phyloP scores from a whole-genome alignment of 306 rosid species.

The Vigna hirtella region DNA sequence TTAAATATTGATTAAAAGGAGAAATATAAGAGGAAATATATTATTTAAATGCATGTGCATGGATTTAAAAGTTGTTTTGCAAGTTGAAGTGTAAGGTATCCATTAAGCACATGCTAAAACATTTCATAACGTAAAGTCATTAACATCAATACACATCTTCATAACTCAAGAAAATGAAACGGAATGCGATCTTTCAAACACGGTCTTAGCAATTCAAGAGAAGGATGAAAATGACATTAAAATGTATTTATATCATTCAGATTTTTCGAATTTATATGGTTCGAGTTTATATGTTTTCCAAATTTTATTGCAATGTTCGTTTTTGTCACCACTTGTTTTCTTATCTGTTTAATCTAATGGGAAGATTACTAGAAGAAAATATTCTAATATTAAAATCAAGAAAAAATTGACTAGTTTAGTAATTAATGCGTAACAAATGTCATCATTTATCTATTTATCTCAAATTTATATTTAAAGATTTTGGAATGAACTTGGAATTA shows the following conservation, averaged over 20 bases:
- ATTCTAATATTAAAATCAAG: no score
- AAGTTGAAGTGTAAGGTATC: background rate
- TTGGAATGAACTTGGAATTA: no score
- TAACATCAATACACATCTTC: constrained; percentile 17
- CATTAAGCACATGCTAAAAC: background rate
- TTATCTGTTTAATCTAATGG: no score
- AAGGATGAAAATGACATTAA: constrained; percentile 10
- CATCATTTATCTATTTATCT: no score
- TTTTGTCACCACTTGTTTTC: no score
- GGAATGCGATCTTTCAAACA: background rate
- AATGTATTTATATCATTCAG: background rate
- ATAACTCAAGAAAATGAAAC: constrained; percentile 36
- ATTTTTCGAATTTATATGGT: background rate
- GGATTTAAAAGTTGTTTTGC: background rate
- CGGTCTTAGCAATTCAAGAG: background rate
- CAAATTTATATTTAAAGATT: no score
- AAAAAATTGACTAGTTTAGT: no score
- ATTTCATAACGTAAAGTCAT: background rate
- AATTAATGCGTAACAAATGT: no score
- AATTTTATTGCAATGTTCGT: no score
- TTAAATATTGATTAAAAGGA: background rate
- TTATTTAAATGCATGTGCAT: background rate
- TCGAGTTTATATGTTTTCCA: no score
- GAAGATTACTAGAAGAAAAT: fast-evolving
- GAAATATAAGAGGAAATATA: background rate